Base-by-base conservation (phyloP, 164 flowering plant genomes). In the Santalum album region DNA sequence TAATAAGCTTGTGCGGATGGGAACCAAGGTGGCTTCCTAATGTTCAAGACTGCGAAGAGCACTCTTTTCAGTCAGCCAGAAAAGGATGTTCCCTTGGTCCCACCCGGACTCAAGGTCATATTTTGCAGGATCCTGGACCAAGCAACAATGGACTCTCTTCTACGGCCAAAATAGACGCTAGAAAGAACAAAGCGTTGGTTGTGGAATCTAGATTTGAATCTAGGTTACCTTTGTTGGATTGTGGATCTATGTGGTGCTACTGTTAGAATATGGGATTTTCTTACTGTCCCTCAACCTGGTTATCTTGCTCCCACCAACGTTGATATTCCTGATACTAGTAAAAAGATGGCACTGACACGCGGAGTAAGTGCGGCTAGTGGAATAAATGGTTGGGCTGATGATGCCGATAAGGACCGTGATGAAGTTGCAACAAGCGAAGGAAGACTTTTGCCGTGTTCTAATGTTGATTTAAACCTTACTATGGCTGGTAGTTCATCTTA, bases 311-410 rank as follows among this genome's bases (percentile, higher is more conserved):
- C 87, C 25, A 81, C 63, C 68, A 74, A 58, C 57, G 69, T 75
- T 50, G 88, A 76, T 65, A 74, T 80, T 51, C 88, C 85, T 61
- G 95, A 79, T 59, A 64, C 81, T 29, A 79, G 80, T 74, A 94
- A 94, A 69, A 91, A 83, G 58, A 64, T 83, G 81, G 73, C 66
- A 43, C 55, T 87, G 69, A 84, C 88, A 40, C 96, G 95, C 63
- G 97, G 96, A 26, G 85, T 57, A 19, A 89, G 97, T 85, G 99
- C 96, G 53, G 95, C 97, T 26, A 94, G 99, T 80, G 96, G 92
- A 57, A 81, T 87, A 32, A 78, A 67, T 79, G 99, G 96, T 22
- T 87, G 97, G 92, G 72, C 74, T 56, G 96, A 89, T 75, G 91
- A 77, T 48, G 40, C 51, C 23, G 94, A 78, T 27, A 83, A 77